Percentiles rank a stretch among this genome's conserved stretches.
Evolutionary conservation across 2,329 filamentous ascomycete genomes (phyloP).

Genomic region (Talaromyces sp.): DNA sequence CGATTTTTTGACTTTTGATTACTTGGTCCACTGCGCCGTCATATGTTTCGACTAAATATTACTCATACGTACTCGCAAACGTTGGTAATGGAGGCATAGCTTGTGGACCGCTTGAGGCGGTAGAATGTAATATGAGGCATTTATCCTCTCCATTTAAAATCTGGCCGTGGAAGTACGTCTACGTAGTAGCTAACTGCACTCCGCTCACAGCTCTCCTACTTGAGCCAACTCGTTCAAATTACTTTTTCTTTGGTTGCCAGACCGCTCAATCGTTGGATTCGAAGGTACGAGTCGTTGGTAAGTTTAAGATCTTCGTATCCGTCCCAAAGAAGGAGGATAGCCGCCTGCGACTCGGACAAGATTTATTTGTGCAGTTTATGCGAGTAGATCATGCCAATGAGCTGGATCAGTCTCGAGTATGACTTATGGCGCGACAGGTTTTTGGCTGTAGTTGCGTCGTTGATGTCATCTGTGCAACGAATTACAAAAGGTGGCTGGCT

Average conservation of each 20-base stretch:
- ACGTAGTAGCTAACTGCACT: not conserved
- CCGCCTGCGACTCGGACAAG: not conserved
- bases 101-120: not conserved
- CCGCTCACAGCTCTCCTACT: too few relatives aligned
- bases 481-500: not conserved
- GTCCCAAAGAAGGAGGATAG: not conserved
- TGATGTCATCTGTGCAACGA: conserved; percentile 1
- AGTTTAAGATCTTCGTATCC: not conserved
- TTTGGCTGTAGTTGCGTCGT: not conserved
- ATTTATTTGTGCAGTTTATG: not conserved
- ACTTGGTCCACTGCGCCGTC: not conserved
- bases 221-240: not conserved
- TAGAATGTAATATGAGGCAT: conserved; percentile 11
- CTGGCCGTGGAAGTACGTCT: not conserved
- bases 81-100: not conserved
- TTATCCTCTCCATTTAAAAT: conserved; percentile 11
- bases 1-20: not conserved
- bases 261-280: not conserved
- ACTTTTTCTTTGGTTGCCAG: not conserved
- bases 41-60: not conserved
- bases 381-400: not conserved
- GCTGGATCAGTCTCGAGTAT: not conserved
- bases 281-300: not conserved
- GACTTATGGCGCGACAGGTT: not conserved
- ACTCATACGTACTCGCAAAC: not conserved